phyloP scores from a whole-genome alignment of 495 filamentous ascomycete species.

The Daldinia bambusicola region DNA sequence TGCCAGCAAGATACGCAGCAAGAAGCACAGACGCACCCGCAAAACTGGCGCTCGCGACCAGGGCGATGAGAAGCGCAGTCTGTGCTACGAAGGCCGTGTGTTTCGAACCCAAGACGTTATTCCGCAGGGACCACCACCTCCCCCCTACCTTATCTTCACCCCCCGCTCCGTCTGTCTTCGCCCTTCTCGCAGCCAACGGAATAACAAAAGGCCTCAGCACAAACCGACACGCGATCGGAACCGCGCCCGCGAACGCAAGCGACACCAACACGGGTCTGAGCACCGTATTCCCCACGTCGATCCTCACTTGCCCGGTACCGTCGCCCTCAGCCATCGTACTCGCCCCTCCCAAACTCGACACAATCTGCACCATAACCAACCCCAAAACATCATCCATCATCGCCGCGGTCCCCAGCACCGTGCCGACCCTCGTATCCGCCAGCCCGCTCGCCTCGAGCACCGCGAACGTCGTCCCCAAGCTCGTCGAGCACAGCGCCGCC shows the following conservation, averaged over 20 bases:
- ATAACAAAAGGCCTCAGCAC: constrained; percentile 54
- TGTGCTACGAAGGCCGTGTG: constrained; percentile 54
- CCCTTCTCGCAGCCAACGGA: not conserved
- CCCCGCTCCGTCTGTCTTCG: not conserved
- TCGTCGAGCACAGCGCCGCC: constrained; percentile 79
- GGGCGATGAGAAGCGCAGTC: constrained; percentile 59
- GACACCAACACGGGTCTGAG: constrained; percentile 70
- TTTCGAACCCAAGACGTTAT: constrained; percentile 33
- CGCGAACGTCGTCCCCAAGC: constrained; percentile 81
- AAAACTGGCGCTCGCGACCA: constrained; percentile 68
- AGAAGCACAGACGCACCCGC: constrained; percentile 76
- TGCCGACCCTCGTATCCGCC: constrained; percentile 70
- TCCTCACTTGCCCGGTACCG: constrained; percentile 20
- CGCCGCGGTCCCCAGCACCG: constrained; percentile 75
- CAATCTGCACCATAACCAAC: constrained; percentile 79
- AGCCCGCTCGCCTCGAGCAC: constrained; percentile 69
- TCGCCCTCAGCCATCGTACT: constrained; percentile 15
- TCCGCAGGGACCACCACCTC: not conserved
- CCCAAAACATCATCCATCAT: constrained; percentile 88
- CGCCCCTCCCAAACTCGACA: constrained; percentile 57
- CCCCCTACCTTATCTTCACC: not conserved
- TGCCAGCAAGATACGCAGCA: constrained; percentile 75
- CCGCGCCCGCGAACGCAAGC: constrained; percentile 62
- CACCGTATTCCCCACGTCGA: constrained; percentile 58
- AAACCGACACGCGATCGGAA: constrained; percentile 60